Evolutionary conservation across 805 yeast species (phyloP), one percentile per base, ranked within the genome.

Genomic region (Candida jianshihensis): DNA sequence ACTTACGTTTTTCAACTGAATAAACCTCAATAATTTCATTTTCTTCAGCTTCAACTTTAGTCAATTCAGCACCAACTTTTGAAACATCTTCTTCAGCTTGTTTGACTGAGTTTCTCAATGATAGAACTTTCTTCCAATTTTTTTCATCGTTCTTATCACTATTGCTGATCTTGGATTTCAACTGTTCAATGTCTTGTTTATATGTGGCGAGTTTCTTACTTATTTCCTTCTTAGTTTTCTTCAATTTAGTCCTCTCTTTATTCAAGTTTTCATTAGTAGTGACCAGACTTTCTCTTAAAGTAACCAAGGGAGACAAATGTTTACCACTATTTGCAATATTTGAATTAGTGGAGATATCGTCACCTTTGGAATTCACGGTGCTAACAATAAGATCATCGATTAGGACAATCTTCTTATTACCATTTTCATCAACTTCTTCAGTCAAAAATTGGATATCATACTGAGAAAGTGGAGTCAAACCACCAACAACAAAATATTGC

Each of bases 251-350:
- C 47, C 73, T 71, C 44, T 78, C 85, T 33, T 76, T 73, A 6
- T 69, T 66, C 30, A 80, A 61, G 27, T 74, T 73, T 18, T 73
- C 72, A 43, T 75, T 74, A 0, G 86, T 78, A 0, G 86, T 77
- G 24, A 75, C 66, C 25, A 80, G 71, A 16, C 83, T 75, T 46
- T 76, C 80, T 45, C 79, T 75, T 27, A 81, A 59, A 2, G 88
- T 81, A 1, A 75, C 66, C 31, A 80, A 59, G 1, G 89, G 87
- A 2, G 84, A 68, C 19, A 66, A 53, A 26, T 71, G 50, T 36
- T 26, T 46, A 36, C 60, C 54, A 33, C 54, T 62, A 31, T 59
- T 53, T 19, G 54, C 57, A 5, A 60, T 56, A 9, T 55, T 57
- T 5, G 60, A 56, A 9, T 61, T 59, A 39, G 54, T 57, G 3